These are phyloP conservation scores for Ophiostoma pallidulum DNA, from an alignment of 2,329 filamentous ascomycete species.

Conservation along the genomic window DNA sequence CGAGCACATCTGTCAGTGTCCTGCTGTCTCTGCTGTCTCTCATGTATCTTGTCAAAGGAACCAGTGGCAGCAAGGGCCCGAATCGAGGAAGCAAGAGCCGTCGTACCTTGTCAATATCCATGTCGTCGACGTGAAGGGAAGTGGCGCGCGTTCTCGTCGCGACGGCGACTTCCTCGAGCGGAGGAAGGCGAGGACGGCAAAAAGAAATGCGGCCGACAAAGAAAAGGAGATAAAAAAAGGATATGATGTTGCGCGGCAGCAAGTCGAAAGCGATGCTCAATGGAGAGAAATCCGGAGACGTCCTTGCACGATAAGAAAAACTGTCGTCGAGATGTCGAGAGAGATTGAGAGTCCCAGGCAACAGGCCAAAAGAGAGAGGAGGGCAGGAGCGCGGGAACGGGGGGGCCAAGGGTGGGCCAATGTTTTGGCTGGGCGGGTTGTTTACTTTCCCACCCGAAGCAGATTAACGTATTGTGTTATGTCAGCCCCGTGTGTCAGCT, in stretches of 20 bases:
- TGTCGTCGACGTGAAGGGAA: neutral
- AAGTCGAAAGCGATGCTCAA: neutral
- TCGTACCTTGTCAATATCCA: slow-evolving; percentile 30
- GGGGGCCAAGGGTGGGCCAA: slow-evolving; percentile 1
- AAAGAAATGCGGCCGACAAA: neutral
- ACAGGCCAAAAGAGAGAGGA: slow-evolving; percentile 2
- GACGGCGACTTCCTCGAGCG: neutral
- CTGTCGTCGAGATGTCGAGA: too few species aligned
- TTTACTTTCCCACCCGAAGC: slow-evolving; percentile 12
- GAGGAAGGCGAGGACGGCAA: neutral
- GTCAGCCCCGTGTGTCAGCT: too few species aligned
- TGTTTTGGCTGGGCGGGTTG: slow-evolving; percentile 13
- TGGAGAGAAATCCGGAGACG: neutral
- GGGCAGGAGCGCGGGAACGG: neutral
- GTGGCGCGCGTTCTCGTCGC: slow-evolving; percentile 4
- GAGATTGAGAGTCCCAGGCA: neutral
- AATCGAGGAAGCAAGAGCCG: neutral
- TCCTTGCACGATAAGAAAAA: neutral
- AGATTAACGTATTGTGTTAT: neutral
- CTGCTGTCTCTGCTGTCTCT: too few species aligned
- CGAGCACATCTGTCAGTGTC: neutral
- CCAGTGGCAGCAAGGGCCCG: too few species aligned
- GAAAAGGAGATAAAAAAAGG: neutral
- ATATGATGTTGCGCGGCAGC: neutral
- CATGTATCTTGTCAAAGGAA: too few species aligned